phyloP scores from a whole-genome alignment of 768 basidiomycete genomes.

The Hydnomerulius pinastri region DNA sequence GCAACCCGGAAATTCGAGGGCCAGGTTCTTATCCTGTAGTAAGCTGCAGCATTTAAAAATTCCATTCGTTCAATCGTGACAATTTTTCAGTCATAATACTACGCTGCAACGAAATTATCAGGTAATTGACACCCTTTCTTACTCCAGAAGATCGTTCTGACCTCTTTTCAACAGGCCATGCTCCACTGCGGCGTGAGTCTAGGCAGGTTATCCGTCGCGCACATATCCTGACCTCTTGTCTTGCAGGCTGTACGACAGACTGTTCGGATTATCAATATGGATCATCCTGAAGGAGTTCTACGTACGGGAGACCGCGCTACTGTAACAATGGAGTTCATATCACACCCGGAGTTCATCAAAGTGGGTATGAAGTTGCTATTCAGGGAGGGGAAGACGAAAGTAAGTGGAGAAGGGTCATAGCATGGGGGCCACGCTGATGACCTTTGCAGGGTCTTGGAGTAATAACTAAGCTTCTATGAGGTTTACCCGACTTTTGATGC shows the following conservation, averaged over 20 bases:
- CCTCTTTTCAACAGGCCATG: slow-evolving; percentile 61
- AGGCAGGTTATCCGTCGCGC: background rate
- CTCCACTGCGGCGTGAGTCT: slow-evolving; percentile 81
- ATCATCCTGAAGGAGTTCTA: slow-evolving; percentile 84
- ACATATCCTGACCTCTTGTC: slow-evolving; percentile 5
- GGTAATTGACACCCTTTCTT: slow-evolving; percentile 40
- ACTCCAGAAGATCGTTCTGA: slow-evolving; percentile 4
- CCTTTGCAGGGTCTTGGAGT: slow-evolving; percentile 68
- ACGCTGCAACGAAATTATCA: slow-evolving; percentile 93
- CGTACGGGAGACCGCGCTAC: slow-evolving; percentile 95
- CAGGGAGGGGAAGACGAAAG: slow-evolving; percentile 96
- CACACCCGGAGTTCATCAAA: slow-evolving; percentile 89
- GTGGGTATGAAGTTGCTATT: slow-evolving; percentile 93
- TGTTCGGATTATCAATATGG: slow-evolving; percentile 86
- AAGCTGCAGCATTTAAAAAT: slow-evolving; percentile 32
- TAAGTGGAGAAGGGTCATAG: slow-evolving; percentile 28
- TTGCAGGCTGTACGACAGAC: slow-evolving; percentile 87
- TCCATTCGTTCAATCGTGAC: slow-evolving; percentile 3
- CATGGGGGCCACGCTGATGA: slow-evolving; percentile 7
- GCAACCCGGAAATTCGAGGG: slow-evolving; percentile 89
- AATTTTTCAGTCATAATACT: slow-evolving; percentile 71
- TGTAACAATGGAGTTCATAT: slow-evolving; percentile 94
- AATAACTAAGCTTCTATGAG: slow-evolving; percentile 64
- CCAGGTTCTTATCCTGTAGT: slow-evolving; percentile 92
- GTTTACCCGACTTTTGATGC: background rate